Base-by-base conservation (phyloP, 768 basidiomycete species). In the Strobilomyces confusus region DNA sequence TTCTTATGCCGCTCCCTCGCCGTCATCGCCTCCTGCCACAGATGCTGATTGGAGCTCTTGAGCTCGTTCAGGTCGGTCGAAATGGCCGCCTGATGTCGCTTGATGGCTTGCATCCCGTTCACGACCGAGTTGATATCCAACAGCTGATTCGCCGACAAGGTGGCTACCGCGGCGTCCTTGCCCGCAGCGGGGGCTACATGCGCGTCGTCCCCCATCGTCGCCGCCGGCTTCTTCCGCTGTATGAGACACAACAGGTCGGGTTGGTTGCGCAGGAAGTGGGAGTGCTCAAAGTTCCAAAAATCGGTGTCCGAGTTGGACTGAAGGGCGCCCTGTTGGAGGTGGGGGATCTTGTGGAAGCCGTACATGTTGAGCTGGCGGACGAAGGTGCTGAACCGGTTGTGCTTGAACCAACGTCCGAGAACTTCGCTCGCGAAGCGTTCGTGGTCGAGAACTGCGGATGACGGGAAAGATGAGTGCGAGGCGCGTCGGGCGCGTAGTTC, bases 291-390 rank as follows among this genome's bases (percentile, higher is more conserved):
- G 69, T 98, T 92, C 87, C 88, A 90, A 49, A 86, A 80, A 63
- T 95, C 92, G 43, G 81, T 83, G 57, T 87, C 88, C 49, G 81
- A 76, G 53, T 94, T 91, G 67, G 83, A 81, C 65, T 85, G 88
- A 57, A 98, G 79, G 25, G 92, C 93, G 43, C 95, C 94, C 69
- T 95, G 91, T 64, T 95, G 94, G 19, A 98, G 83, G 66, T 98
- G 94, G 0, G 94, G 95, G 44, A 98, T 92, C 73, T 95, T 95
- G 74, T 92, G 91, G 71, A 95, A 95, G 25, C 92, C 92, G 64
- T 94, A 95, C 90, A 95, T 95, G 77, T 95, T 95, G 58, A 95
- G 80, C 67, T 95, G 93, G 59, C 94, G 84, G 49, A 95, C 92
- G 68, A 97, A 95, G 64, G 89, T 91, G 13, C 90, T 92, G 72